phyloP scores from a whole-genome alignment of 2,329 filamentous ascomycete genomes.

The Neospermospora avenae region DNA sequence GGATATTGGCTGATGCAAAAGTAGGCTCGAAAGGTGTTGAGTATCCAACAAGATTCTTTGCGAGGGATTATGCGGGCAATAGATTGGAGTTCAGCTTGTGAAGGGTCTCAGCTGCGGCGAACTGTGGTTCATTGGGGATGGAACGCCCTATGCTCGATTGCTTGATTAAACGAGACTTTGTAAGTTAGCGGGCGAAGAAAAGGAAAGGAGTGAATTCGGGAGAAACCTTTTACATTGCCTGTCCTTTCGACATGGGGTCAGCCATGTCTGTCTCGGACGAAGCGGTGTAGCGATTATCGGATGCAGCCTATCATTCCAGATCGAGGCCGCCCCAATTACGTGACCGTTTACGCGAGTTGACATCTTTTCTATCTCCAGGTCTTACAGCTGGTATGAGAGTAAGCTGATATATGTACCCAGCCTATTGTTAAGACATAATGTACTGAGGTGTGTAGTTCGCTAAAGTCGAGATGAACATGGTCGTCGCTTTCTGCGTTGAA shows the following conservation, averaged over 20 bases:
- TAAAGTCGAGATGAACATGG: slow-evolving; percentile 50
- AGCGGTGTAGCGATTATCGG: too few species aligned
- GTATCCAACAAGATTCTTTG: slow-evolving; percentile 61
- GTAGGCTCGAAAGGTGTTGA: slow-evolving; percentile 52
- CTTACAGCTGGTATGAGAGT: slow-evolving; percentile 31
- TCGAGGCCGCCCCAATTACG: too few species aligned
- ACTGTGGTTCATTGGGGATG: too few species aligned
- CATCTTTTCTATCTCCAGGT: too few species aligned
- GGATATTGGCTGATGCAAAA: not conserved
- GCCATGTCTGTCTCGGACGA: too few species aligned
- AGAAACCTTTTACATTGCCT: too few species aligned
- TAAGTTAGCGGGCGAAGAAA: too few species aligned
- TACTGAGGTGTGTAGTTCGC: slow-evolving; percentile 40
- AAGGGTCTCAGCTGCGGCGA: not conserved
- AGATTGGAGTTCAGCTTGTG: slow-evolving; percentile 50
- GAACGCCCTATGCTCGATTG: too few species aligned
- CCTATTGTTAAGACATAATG: not conserved
- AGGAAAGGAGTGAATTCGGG: not conserved
- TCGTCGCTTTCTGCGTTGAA: slow-evolving; percentile 47
- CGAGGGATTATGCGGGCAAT: slow-evolving; percentile 54
- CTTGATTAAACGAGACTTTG: too few species aligned
- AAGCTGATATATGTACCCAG: not conserved
- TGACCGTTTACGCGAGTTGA: too few species aligned
- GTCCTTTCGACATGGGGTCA: too few species aligned
- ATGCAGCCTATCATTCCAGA: too few species aligned